phyloP scores from a whole-genome alignment of 441 rosid genomes.

The Erysimum pusillum region DNA sequence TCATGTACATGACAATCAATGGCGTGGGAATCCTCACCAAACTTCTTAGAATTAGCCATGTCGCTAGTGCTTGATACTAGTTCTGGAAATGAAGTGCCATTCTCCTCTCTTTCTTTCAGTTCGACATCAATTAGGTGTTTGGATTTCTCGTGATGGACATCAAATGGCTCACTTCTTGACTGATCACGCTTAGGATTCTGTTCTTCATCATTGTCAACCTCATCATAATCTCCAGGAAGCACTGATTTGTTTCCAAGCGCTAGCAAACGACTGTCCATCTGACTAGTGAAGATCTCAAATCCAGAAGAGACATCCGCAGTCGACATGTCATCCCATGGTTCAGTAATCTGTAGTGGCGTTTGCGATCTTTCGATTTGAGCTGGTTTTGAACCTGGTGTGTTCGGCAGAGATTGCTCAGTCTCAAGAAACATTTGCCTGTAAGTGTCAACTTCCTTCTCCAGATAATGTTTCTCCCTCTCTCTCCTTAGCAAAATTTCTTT shows the following conservation, averaged over 20 bases:
- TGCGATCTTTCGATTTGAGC: not conserved
- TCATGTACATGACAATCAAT: slow-evolving; percentile 50
- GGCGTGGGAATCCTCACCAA: slow-evolving; percentile 28
- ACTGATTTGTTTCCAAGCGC: too few relatives aligned
- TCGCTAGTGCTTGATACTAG: slow-evolving; percentile 17
- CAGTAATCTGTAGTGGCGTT: slow-evolving; percentile 31
- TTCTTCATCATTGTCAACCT: slow-evolving; percentile 18
- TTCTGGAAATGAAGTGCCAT: not conserved
- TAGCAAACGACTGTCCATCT: slow-evolving; percentile 44
- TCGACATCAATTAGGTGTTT: slow-evolving; percentile 16
- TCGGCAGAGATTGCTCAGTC: slow-evolving; percentile 51
- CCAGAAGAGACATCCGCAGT: slow-evolving; percentile 40
- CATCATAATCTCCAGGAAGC: too few relatives aligned
- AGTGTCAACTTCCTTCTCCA: slow-evolving; percentile 82
- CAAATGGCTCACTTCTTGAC: slow-evolving; percentile 15
- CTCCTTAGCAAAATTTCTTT: slow-evolving; percentile 82
- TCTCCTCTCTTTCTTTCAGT: slow-evolving; percentile 9
- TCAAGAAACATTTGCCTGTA: slow-evolving; percentile 61
- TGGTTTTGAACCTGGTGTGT: slow-evolving; percentile 40
- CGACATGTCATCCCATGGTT: slow-evolving; percentile 45
- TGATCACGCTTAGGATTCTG: slow-evolving; percentile 27
- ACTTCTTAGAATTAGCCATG: slow-evolving; percentile 18
- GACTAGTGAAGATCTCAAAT: slow-evolving; percentile 41
- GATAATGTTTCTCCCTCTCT: slow-evolving; percentile 78
- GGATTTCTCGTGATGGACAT: slow-evolving; percentile 39